A percentile compares a stretch with the other conserved stretches of the same genome.
Evolutionary conservation across 2,329 filamentous ascomycete species (phyloP).

Genomic region (Thelonectria discophora): DNA sequence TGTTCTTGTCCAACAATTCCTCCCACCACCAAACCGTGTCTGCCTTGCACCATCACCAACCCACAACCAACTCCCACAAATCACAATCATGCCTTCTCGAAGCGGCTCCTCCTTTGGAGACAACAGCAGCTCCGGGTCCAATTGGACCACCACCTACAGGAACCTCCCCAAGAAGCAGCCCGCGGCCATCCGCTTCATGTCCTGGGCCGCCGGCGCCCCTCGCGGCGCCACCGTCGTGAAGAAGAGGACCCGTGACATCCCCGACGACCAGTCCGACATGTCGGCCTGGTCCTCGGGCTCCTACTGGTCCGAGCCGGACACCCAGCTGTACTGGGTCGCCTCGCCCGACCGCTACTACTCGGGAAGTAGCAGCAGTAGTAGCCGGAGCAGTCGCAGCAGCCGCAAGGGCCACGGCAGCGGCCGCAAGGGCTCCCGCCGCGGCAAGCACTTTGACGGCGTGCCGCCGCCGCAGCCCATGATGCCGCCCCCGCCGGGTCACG

Average conservation of each 20-base stretch:
- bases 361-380: slow-evolving; percentile 26
- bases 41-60: not conserved
- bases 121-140: slow-evolving; percentile 37
- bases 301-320: slow-evolving; percentile 35
- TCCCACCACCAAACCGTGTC: not conserved
- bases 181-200: slow-evolving; percentile 39
- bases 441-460: slow-evolving; percentile 39
- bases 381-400: slow-evolving; percentile 30
- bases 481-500: slow-evolving; percentile 20
- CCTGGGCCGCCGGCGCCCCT: slow-evolving; percentile 42
- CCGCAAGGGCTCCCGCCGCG: slow-evolving; percentile 32
- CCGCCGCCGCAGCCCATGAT: slow-evolving; percentile 29
- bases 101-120: slow-evolving; percentile 35
- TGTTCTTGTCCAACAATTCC: not conserved
- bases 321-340: slow-evolving; percentile 40
- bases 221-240: slow-evolving; percentile 36
- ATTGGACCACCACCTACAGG: slow-evolving; percentile 39
- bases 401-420: slow-evolving; percentile 34
- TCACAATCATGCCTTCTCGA: slow-evolving; percentile 21
- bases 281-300: slow-evolving; percentile 36
- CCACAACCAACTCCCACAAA: slow-evolving; percentile 19
- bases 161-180: slow-evolving; percentile 40
- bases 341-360: slow-evolving; percentile 27
- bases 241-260: slow-evolving; percentile 41
- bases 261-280: slow-evolving; percentile 37